These are phyloP conservation scores for Pseudoperonospora humuli DNA, from an alignment of 352 stramenopile genomes.

Conservation along the genomic window DNA sequence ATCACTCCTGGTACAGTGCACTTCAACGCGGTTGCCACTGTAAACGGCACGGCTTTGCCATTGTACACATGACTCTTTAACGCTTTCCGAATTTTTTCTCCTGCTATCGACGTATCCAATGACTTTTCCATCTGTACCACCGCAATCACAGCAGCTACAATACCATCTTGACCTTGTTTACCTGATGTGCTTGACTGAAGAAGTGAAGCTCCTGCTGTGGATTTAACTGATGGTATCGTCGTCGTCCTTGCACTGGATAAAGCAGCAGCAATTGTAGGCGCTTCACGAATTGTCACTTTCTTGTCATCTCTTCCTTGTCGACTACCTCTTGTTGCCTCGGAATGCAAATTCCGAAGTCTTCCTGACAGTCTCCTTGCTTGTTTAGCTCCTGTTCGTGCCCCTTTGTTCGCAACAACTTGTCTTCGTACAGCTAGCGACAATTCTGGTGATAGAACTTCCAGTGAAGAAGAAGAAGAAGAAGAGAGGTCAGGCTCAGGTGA, in stretches of 20 bases:
- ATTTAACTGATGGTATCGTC: background rate
- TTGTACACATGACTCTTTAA: conserved; percentile 49
- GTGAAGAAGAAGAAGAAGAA: background rate
- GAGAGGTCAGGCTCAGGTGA: background rate
- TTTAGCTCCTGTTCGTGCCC: conserved; percentile 1
- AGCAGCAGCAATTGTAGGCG: background rate
- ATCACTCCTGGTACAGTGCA: conserved; percentile 25
- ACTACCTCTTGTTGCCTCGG: conserved; percentile 5
- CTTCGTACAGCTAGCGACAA: conserved; percentile 1
- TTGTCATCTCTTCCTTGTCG: background rate
- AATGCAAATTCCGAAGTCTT: conserved; percentile 13
- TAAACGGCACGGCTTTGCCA: conserved; percentile 35
- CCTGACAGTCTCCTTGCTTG: conserved; percentile 18
- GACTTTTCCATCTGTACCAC: conserved; percentile 41
- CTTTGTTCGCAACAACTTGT: conserved; percentile 3
- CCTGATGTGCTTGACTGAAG: background rate
- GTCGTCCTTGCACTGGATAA: background rate
- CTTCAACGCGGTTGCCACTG: conserved; percentile 27
- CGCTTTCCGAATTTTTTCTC: conserved; percentile 29
- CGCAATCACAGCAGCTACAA: conserved; percentile 1
- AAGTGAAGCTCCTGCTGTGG: conserved; percentile 1
- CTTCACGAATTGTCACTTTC: background rate
- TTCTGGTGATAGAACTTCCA: conserved; percentile 7
- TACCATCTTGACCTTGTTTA: background rate
- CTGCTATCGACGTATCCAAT: conserved; percentile 28